Conservation (phyloP, 1,139 yeast species). For the Nakaseomyces nivariensis region DNA sequence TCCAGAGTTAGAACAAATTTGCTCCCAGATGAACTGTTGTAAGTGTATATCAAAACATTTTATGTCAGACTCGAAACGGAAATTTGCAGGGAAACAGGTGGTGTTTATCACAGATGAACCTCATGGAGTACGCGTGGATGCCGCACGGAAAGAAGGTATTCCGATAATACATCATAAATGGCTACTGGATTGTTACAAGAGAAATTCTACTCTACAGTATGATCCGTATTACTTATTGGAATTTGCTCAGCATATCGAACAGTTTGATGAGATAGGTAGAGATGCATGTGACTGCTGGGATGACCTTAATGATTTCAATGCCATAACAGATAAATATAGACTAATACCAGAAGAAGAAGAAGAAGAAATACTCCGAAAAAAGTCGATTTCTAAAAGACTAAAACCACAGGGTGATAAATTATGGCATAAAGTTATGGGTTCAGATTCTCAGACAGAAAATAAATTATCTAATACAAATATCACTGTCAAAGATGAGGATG, state of each 20-base stretch:
- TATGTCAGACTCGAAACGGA: slow-evolving; percentile 14
- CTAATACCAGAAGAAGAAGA: slow-evolving; percentile 1
- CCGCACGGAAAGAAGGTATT: slow-evolving; percentile 20
- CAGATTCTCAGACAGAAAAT: slow-evolving; percentile 11
- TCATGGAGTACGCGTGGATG: slow-evolving; percentile 23
- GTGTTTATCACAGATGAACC: slow-evolving; percentile 23
- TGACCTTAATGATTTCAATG: not conserved
- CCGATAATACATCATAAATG: slow-evolving; percentile 69
- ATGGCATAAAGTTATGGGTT: slow-evolving; percentile 4
- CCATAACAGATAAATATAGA: not conserved
- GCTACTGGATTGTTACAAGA: slow-evolving; percentile 51
- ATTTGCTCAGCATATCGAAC: slow-evolving; percentile 14
- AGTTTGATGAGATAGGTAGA: slow-evolving; percentile 32
- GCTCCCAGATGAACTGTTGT: slow-evolving; percentile 15
- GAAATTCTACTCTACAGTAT: slow-evolving; percentile 51
- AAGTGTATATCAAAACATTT: slow-evolving; percentile 20
- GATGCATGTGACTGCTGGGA: slow-evolving; percentile 39
- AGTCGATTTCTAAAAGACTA: slow-evolving; percentile 2
- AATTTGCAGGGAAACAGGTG: slow-evolving; percentile 11
- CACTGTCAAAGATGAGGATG: not conserved
- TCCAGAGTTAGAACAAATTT: slow-evolving; percentile 15
- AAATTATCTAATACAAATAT: slow-evolving; percentile 1
- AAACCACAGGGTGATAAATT: slow-evolving; percentile 8
- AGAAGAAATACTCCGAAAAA: not conserved
- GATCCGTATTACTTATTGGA: slow-evolving; percentile 39